Conservation (phyloP, 768 basidiomycete species). For the Myochromella boudieri region DNA sequence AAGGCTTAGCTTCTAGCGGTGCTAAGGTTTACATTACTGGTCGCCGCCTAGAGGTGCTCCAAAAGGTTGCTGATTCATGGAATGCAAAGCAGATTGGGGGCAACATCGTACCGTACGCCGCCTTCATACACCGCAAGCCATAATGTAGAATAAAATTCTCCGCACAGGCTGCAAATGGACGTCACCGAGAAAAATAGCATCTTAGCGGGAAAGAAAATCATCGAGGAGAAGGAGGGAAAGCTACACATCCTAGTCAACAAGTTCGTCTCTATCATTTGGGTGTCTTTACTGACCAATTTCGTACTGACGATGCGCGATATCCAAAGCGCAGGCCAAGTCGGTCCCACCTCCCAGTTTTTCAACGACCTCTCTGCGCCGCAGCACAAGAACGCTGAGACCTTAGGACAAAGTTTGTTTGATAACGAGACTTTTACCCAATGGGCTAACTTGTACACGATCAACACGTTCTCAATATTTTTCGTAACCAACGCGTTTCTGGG, state of each 20-base stretch:
- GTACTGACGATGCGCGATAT: background rate
- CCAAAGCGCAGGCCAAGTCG: constrained; percentile 70
- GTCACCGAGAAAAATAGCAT: constrained; percentile 73
- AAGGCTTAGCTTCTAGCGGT: constrained; percentile 73
- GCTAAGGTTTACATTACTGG: constrained; percentile 83
- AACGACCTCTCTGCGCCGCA: constrained; percentile 55
- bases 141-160: background rate
- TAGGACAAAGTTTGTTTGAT: constrained; percentile 70
- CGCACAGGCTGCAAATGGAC: constrained; percentile 59
- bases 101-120: constrained; percentile 55
- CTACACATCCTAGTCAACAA: constrained; percentile 84
- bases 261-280: constrained; percentile 37
- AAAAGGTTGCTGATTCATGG: constrained; percentile 53
- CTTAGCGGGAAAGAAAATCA: constrained; percentile 45
- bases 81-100: constrained; percentile 43
- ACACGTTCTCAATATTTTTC: constrained; percentile 78
- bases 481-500: constrained; percentile 76
- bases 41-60: constrained; percentile 62
- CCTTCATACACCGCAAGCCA: background rate
- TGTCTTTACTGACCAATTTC: background rate
- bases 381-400: constrained; percentile 59
- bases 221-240: constrained; percentile 63
- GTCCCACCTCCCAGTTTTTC: constrained; percentile 62
- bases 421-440: constrained; percentile 65
- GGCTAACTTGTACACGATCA: constrained; percentile 61